Evolutionary conservation across 306 rosid species (phyloP).

Genomic region (Cucurbita pepo): DNA sequence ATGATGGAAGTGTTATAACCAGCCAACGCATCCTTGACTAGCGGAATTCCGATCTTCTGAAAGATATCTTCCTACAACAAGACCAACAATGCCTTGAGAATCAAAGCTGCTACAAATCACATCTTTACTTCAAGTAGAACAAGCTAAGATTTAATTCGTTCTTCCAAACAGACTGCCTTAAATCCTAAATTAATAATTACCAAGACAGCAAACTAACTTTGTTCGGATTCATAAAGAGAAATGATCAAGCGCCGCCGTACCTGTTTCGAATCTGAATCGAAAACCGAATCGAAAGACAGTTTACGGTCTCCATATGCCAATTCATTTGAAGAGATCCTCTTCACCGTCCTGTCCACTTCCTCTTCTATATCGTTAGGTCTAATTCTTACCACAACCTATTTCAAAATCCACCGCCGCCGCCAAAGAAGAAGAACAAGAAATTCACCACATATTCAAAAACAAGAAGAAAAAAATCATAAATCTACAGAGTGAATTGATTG

Average conservation of each 20-base stretch:
- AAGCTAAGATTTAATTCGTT: neutral
- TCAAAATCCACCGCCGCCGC: neutral
- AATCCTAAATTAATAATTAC: neutral
- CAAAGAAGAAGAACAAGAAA: neutral
- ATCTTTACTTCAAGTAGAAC: neutral
- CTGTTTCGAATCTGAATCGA: slow-evolving; percentile 58
- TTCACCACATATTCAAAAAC: neutral
- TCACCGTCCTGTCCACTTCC: slow-evolving; percentile 33
- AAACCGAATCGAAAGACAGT: slow-evolving; percentile 57
- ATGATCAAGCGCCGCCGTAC: slow-evolving; percentile 9
- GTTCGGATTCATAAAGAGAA: neutral
- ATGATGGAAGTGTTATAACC: slow-evolving; percentile 81
- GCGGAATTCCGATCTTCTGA: slow-evolving; percentile 54
- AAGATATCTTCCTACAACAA: slow-evolving; percentile 65
- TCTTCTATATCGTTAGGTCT: slow-evolving; percentile 36
- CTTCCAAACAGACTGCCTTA: neutral
- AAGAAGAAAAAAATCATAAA: neutral
- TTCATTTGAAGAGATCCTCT: slow-evolving; percentile 48
- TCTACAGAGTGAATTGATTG: neutral
- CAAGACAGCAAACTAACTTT: neutral
- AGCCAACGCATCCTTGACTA: slow-evolving; percentile 68
- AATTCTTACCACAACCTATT: slow-evolving; percentile 72
- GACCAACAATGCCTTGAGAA: slow-evolving; percentile 8
- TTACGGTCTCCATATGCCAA: slow-evolving; percentile 43
- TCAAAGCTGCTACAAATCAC: slow-evolving; percentile 1